Evolutionary conservation across 352 stramenopile species (phyloP).

Genomic region (Phytophthora uliginosa): DNA sequence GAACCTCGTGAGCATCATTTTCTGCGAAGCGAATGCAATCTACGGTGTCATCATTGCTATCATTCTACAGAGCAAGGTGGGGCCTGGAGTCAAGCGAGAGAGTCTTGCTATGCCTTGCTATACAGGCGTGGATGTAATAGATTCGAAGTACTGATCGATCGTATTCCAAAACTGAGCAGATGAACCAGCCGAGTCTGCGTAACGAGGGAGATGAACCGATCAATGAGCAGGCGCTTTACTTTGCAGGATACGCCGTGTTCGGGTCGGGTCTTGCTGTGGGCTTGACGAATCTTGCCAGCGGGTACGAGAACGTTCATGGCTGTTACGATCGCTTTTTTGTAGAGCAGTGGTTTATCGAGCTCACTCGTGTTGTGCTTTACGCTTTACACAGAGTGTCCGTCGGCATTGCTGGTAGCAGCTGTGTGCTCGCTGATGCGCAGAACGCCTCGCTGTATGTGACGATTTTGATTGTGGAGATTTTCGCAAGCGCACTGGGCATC

Average conservation of each 20-base stretch:
- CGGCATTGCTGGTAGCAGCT: conserved; percentile 98
- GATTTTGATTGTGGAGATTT: conserved; percentile 99
- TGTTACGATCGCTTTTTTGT: not conserved
- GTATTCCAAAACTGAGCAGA: conserved; percentile 38
- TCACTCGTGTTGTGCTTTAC: conserved; percentile 17
- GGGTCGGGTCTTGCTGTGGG: conserved; percentile 97
- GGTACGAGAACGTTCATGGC: conserved; percentile 49
- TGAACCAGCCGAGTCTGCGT: conserved; percentile 80
- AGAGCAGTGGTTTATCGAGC: not conserved
- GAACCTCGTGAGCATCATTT: conserved; percentile 99
- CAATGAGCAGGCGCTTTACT: conserved; percentile 91
- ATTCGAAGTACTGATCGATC: conserved; percentile 7
- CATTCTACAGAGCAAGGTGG: conserved; percentile 98
- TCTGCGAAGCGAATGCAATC: conserved; percentile 99
- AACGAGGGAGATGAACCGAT: conserved; percentile 73
- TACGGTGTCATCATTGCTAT: conserved; percentile 99
- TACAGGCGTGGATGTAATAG: not conserved
- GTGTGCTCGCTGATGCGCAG: conserved; percentile 99
- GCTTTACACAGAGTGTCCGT: conserved; percentile 92
- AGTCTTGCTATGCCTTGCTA: not conserved
- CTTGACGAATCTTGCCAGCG: conserved; percentile 98
- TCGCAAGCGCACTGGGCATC: conserved; percentile 98
- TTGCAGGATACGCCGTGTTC: conserved; percentile 99
- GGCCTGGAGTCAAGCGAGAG: not conserved
- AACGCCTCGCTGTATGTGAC: conserved; percentile 99